A percentile compares a stretch with the other conserved stretches of the same genome.
Conservation (phyloP, 345 rosid genomes). For the Nasturtium officinale region DNA sequence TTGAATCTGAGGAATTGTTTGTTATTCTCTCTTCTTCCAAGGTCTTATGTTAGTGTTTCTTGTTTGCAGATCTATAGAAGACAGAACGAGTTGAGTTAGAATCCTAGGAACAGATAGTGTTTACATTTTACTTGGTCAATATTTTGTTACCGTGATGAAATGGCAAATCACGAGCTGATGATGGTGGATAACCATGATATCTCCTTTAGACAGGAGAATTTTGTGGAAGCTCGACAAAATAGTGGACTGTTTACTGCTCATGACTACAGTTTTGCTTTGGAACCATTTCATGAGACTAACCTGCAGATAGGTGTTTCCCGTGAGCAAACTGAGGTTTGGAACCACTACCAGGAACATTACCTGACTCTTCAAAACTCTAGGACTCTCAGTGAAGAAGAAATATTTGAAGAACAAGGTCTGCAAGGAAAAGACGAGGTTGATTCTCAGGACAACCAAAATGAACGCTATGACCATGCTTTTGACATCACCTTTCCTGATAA, state of each 20-base stretch:
- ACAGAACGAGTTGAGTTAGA: not conserved
- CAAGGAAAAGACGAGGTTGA: constrained; percentile 46
- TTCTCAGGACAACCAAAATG: constrained; percentile 43
- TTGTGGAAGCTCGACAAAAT: constrained; percentile 33
- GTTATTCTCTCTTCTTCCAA: not conserved
- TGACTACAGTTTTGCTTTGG: constrained; percentile 36
- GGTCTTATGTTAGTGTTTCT: not conserved
- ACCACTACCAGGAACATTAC: constrained; percentile 24
- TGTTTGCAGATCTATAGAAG: constrained; percentile 9
- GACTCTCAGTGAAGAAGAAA: constrained; percentile 36
- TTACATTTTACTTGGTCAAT: constrained; percentile 8
- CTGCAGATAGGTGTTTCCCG: constrained; percentile 41
- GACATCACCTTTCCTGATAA: constrained; percentile 38
- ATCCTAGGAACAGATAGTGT: not conserved
- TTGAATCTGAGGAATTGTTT: not conserved
- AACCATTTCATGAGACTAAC: constrained; percentile 36
- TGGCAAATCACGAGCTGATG: constrained; percentile 47
- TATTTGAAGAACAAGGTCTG: constrained; percentile 34
- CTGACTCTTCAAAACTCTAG: constrained; percentile 26
- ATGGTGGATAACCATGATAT: constrained; percentile 33
- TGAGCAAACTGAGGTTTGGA: constrained; percentile 36
- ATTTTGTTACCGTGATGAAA: constrained; percentile 32
- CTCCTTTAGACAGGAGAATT: constrained; percentile 37
- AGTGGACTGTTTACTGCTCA: constrained; percentile 31
- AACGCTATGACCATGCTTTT: constrained; percentile 39